Evolutionary conservation across 2,329 filamentous ascomycete species (phyloP).

Genomic region (Dactylonectria macrodidyma): DNA sequence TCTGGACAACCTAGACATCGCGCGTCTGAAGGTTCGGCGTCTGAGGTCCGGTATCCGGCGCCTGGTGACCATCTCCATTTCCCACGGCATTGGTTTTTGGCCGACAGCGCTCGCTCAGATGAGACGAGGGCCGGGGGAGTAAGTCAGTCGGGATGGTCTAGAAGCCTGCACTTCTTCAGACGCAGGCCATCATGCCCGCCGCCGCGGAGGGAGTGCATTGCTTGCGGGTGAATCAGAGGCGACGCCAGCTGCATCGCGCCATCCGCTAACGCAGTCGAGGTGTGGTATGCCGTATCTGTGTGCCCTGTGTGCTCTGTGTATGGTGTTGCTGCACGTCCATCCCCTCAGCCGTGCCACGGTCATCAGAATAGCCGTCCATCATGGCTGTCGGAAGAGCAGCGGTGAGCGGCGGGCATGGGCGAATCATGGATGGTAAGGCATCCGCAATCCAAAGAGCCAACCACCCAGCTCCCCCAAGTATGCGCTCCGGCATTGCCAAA

Average conservation of each 20-base stretch:
- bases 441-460: constrained; percentile 27
- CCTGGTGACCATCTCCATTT: neutral
- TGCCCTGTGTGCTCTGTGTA: constrained; percentile 9
- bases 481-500: constrained; percentile 37
- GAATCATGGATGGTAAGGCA: constrained; percentile 23
- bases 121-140: constrained; percentile 13
- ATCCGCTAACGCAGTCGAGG: constrained; percentile 33
- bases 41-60: constrained; percentile 2
- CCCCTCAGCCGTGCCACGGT: constrained; percentile 18
- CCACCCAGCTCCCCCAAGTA: constrained; percentile 14
- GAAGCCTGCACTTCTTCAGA: neutral
- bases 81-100: constrained; percentile 30
- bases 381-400: constrained; percentile 42
- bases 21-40: too few relatives aligned
- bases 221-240: constrained; percentile 26
- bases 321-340: constrained; percentile 26
- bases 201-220: constrained; percentile 18
- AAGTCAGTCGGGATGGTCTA: neutral
- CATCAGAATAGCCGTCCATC: constrained; percentile 26
- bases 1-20: constrained; percentile 1
- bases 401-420: constrained; percentile 42
- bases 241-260: constrained; percentile 25
- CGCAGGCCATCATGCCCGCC: constrained; percentile 17
- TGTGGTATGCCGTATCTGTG: constrained; percentile 30
- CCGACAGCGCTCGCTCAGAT: constrained; percentile 26